Conservation (phyloP, 2,329 filamentous ascomycete species). For the Beauveria australis region DNA sequence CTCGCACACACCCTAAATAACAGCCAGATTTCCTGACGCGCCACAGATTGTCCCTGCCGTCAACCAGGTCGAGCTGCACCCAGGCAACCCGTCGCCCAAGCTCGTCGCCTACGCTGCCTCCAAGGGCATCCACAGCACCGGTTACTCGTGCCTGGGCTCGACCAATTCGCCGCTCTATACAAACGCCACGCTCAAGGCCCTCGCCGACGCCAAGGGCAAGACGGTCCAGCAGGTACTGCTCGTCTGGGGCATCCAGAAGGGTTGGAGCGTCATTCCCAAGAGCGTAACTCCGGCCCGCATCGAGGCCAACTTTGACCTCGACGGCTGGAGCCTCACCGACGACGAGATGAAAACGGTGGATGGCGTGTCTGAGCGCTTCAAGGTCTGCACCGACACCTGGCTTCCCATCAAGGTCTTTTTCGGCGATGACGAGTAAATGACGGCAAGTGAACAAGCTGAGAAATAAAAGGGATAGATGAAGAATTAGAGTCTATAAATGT, state of each 20-base stretch:
- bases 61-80: slow-evolving; percentile 78
- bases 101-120: slow-evolving; percentile 63
- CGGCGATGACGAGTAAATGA: slow-evolving; percentile 61
- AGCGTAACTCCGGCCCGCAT: slow-evolving; percentile 67
- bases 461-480: neutral
- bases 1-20: neutral
- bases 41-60: slow-evolving; percentile 52
- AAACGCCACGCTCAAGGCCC: slow-evolving; percentile 51
- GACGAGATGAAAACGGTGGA: slow-evolving; percentile 66
- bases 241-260: slow-evolving; percentile 73
- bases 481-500: neutral
- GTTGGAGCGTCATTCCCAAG: slow-evolving; percentile 81
- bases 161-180: slow-evolving; percentile 63
- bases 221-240: slow-evolving; percentile 69
- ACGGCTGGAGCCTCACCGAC: slow-evolving; percentile 64
- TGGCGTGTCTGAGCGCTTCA: slow-evolving; percentile 66
- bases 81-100: slow-evolving; percentile 73
- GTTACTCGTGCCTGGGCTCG: slow-evolving; percentile 66
- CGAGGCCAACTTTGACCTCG: slow-evolving; percentile 64
- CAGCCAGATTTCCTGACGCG: neutral
- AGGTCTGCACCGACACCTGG: slow-evolving; percentile 70
- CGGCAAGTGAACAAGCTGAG: neutral
- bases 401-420: slow-evolving; percentile 74
- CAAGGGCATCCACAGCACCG: slow-evolving; percentile 68
- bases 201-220: slow-evolving; percentile 60